Conservation (phyloP, 148 eudicot genomes). For the Rhododendron molle region DNA sequence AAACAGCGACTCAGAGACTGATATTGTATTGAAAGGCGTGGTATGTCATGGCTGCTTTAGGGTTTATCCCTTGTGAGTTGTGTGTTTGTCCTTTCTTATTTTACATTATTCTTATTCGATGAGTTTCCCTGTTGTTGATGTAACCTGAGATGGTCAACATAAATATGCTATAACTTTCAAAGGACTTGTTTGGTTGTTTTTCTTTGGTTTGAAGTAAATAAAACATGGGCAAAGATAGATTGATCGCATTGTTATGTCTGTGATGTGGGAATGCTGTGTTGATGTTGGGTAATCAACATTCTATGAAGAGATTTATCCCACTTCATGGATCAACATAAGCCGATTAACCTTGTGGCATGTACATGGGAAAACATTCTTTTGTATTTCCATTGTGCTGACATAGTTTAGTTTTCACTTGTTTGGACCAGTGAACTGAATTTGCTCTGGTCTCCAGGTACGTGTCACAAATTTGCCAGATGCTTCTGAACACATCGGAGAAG, state of each 20-base stretch:
- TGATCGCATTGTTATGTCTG: neutral
- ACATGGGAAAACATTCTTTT: neutral
- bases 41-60: constrained; percentile 43
- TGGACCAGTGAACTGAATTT: neutral
- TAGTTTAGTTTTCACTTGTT: neutral
- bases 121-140: neutral
- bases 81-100: neutral
- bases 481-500: constrained; percentile 88
- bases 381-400: neutral
- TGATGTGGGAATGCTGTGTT: neutral
- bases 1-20: constrained; percentile 70
- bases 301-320: neutral
- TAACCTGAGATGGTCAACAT: neutral
- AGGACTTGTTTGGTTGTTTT: neutral
- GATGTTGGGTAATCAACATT: neutral
- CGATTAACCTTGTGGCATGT: neutral
- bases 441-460: constrained; percentile 55
- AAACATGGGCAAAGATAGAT: neutral
- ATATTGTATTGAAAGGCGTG: constrained; percentile 97
- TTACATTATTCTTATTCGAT: neutral
- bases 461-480: constrained; percentile 88
- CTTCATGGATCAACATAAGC: neutral
- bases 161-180: neutral
- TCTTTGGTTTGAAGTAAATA: neutral
- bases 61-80: neutral